phyloP scores from a whole-genome alignment of 2,329 filamentous ascomycete species.

The Pestalotiopsis sp. region DNA sequence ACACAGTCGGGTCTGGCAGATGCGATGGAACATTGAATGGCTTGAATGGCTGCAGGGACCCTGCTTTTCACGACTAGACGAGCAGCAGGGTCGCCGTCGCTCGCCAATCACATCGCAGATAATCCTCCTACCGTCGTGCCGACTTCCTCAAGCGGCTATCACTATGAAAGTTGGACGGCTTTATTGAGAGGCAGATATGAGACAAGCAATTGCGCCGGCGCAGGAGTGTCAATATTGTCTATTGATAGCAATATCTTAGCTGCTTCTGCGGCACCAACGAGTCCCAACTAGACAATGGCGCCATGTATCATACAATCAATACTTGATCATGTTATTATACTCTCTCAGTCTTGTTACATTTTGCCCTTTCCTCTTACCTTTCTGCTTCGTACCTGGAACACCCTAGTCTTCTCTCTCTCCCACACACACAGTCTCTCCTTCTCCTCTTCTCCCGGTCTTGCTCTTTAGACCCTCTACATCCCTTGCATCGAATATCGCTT shows the following conservation, averaged over 20 bases:
- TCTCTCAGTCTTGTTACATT: neutral
- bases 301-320: neutral
- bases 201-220: neutral
- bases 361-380: neutral
- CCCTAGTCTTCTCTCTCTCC: neutral
- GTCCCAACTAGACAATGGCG: neutral
- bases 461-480: neutral
- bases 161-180: neutral
- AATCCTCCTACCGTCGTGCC: neutral
- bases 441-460: neutral
- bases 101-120: neutral
- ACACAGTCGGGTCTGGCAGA: neutral
- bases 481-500: neutral
- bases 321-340: neutral
- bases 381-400: neutral
- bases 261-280: neutral
- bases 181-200: too few species aligned
- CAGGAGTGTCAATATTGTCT: neutral
- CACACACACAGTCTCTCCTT: neutral
- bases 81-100: neutral
- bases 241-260: neutral
- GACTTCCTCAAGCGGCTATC: neutral
- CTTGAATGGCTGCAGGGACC: neutral
- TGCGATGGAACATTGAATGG: neutral
- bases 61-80: neutral